Evolutionary conservation across 306 rosid species (phyloP).

Genomic region (Acacia acuminata): DNA sequence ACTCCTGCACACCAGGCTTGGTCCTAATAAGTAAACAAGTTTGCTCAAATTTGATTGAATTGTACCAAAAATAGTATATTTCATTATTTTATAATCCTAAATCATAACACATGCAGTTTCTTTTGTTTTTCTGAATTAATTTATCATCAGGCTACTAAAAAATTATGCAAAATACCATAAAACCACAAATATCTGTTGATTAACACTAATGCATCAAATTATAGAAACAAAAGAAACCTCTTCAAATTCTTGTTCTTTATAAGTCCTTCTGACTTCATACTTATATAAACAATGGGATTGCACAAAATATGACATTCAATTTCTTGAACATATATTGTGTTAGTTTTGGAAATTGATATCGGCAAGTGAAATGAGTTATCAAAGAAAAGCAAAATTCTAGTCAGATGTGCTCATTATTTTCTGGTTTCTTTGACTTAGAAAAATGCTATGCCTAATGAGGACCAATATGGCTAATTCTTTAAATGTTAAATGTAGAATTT

Average conservation of each 20-base stretch:
- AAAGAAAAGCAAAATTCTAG: not conserved
- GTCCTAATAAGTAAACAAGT: not conserved
- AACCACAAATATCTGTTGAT: too few species aligned
- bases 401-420: not conserved
- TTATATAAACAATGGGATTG: not conserved
- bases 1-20: not conserved
- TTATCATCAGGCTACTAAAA: too few species aligned
- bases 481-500: conserved; percentile 7
- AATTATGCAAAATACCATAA: not conserved
- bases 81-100: not conserved
- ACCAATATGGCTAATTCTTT: conserved; percentile 4
- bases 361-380: too few species aligned
- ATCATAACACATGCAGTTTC: not conserved
- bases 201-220: conserved; percentile 7
- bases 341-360: too few species aligned
- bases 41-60: not conserved
- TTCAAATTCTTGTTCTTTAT: conserved; percentile 20
- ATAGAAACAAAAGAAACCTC: conserved; percentile 5
- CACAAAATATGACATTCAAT: not conserved
- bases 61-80: not conserved
- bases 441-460: not conserved
- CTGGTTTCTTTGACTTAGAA: not conserved
- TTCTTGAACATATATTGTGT: not conserved
- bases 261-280: not conserved
- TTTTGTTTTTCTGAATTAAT: not conserved